Conservation (phyloP, 192 early-diverging fungal species). For the Thoreauomyces humboldtii region DNA sequence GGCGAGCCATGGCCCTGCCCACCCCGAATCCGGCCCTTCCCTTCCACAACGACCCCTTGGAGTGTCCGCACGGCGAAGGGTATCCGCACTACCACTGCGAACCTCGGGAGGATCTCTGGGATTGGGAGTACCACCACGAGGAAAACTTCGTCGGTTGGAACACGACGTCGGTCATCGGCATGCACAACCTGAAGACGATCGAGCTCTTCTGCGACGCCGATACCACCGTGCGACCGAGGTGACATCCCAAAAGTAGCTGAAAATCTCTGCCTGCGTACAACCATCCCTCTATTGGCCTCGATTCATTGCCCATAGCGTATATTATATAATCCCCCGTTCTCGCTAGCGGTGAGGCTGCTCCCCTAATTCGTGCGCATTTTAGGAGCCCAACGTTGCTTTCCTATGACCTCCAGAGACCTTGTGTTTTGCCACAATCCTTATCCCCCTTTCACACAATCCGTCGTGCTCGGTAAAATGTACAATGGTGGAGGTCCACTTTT, state of each 20-base stretch:
- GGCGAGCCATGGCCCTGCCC: not conserved
- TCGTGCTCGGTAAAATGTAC: too few species aligned
- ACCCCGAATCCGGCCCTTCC: not conserved
- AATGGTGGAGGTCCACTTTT: too few species aligned
- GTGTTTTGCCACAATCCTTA: too few species aligned
- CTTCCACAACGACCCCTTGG: not conserved
- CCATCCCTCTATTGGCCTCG: too few species aligned
- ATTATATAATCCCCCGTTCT: too few species aligned
- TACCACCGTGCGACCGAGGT: not conserved
- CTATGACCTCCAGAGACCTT: too few species aligned
- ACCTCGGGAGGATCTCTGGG: not conserved
- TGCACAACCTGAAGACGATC: not conserved
- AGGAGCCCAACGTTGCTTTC: too few species aligned
- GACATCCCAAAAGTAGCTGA: not conserved
- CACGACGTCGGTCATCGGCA: not conserved
- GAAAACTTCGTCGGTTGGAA: not conserved
- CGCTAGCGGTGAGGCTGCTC: too few species aligned
- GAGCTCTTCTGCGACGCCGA: not conserved
- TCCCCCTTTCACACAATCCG: too few species aligned
- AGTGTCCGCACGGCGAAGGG: not conserved
- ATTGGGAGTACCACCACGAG: not conserved
- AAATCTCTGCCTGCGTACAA: too few species aligned
- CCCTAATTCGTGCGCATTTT: too few species aligned
- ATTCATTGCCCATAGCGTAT: too few species aligned
- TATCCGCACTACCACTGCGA: conserved; percentile 7